Base-by-base conservation (phyloP, 306 rosid species). In the Sechiopsis laciniata region DNA sequence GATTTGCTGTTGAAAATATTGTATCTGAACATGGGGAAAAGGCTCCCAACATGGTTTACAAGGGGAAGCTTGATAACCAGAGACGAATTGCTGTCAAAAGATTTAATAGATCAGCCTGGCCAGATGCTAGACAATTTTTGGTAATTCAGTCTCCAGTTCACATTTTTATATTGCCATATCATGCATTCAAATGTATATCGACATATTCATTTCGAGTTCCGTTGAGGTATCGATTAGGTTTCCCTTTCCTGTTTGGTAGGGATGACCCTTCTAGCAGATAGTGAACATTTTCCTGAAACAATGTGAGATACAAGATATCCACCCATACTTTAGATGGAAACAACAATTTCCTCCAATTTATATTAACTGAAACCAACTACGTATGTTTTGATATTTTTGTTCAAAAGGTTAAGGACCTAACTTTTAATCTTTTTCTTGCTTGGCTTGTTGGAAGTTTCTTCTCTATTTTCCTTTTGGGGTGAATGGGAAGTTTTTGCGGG, bases 21-120 rank as follows among this genome's bases (percentile, higher is more conserved):
- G 98, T 93, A 82, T 93, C 98, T 53, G 98, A 93, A 81, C 98
- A 93, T 74, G 98, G 98, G 64, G 98, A 93, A 77, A 93, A 89
- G 82, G 98, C 98, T 80, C 96, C 98, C 35, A 93, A 93, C 77
- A 94, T 93, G 75, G 98, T 93, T 77, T 93, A 83, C 83, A 90
- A 85, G 83, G 98, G 98, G 78, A 90, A 85, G 81, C 89, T 93
- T 76, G 98, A 88, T 17, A 87, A 81, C 75, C 97, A 93, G 82
- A 71, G 72, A 81, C 87, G 94, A 76, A 90, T 93, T 73, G 96
- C 92, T 14, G 93, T 93, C 73, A 93, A 93, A 85, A 84, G 97
- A 84, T 90, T 93, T 85, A 90, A 93, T 79, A 90, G 90, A 85
- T 87, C 92, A 62, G 97, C 97, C 55, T 93, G 98, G 98, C 98